Base-by-base conservation (phyloP, 768 basidiomycete genomes). In the Chalciporus piperatus region DNA sequence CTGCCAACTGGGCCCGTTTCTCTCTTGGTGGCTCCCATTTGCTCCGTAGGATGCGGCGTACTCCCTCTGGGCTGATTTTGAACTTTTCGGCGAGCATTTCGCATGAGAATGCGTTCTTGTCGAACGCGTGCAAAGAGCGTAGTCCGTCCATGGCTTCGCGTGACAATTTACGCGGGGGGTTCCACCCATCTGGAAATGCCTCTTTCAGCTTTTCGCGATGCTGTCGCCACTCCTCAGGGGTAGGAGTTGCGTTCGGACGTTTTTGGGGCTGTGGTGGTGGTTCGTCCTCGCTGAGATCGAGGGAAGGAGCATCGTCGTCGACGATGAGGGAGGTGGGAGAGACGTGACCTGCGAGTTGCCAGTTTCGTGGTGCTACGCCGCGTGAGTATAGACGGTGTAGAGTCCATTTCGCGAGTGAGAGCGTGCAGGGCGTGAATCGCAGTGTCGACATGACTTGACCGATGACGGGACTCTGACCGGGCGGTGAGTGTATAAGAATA, bases 71-170 rank as follows among this genome's bases (percentile, higher is more conserved):
- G 59, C 84, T 87, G 65, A 92, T 81, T 65, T 75, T 83, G 70
- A 93, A 93, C 63, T 79, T 79, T 52, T 85, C 79, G 14, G 89
- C 84, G n/a, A 94, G 79, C 1, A 82, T 70, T 23, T 82, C 76
- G 12, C 84, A 85, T 32, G 76, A 78, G 70, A 86, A 91, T 42
- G 70, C 78, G 43, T 73, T 74, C 8, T 84, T 82, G 61, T 92
- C 83, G 41, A 82, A 65, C 37, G 70, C 69, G 64, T 91, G 79
- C 50, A 93, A 74, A 41, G 81, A 75, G 35, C 87, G 81, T 52
- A 94, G 68, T 14, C 85, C 83, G 56, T 86, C 84, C 90, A 93
- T 93, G 32, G 90, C 89, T 59, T 88, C 85, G 48, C 87, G 79
- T 13, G 89, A 89, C 47, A 94, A 65, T 64, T 89, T 90, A 60